Evolutionary conservation across 2,329 filamentous ascomycete species (phyloP).

Genomic region (Ophiosphaerella korrae): DNA sequence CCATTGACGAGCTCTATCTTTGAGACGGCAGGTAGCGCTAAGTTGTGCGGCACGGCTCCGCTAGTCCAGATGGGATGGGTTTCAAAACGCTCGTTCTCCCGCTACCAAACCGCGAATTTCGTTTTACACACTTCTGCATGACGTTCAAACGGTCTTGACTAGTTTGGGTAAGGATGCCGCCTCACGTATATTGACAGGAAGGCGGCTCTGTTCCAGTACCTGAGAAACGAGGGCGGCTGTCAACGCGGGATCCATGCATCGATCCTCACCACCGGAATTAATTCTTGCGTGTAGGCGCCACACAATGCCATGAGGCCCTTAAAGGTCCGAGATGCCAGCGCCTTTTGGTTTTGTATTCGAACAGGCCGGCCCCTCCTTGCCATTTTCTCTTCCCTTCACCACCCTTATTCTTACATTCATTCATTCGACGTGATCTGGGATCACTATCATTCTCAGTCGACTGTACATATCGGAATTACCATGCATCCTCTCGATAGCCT

Average conservation of each 20-base stretch:
- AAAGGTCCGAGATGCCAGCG: slow-evolving; percentile 9
- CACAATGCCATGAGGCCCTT: slow-evolving; percentile 6
- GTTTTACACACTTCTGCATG: slow-evolving; percentile 21
- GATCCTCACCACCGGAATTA: slow-evolving; percentile 22
- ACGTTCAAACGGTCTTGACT: slow-evolving; percentile 12
- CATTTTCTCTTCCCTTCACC: slow-evolving; percentile 22
- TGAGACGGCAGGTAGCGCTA: slow-evolving; percentile 30
- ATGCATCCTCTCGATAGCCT: slow-evolving; percentile 8
- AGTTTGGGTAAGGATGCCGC: slow-evolving; percentile 10
- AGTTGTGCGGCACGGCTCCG: slow-evolving; percentile 11
- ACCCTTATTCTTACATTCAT: slow-evolving; percentile 14
- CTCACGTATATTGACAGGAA: slow-evolving; percentile 20
- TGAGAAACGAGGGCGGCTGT: slow-evolving; percentile 21
- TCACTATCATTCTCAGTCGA: slow-evolving; percentile 15
- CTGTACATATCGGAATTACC: slow-evolving; percentile 12
- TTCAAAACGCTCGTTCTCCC: slow-evolving; percentile 31
- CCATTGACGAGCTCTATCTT: slow-evolving; percentile 16
- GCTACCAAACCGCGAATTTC: slow-evolving; percentile 25
- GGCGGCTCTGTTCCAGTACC: slow-evolving; percentile 6
- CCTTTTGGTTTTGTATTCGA: slow-evolving; percentile 17
- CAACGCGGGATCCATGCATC: slow-evolving; percentile 21
- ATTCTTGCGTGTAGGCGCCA: slow-evolving; percentile 11
- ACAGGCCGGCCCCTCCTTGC: slow-evolving; percentile 30
- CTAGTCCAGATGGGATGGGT: slow-evolving; percentile 21
- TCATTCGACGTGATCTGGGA: slow-evolving; percentile 29